phyloP scores from a whole-genome alignment of 306 rosid genomes.

The Sesbania bispinosa region DNA sequence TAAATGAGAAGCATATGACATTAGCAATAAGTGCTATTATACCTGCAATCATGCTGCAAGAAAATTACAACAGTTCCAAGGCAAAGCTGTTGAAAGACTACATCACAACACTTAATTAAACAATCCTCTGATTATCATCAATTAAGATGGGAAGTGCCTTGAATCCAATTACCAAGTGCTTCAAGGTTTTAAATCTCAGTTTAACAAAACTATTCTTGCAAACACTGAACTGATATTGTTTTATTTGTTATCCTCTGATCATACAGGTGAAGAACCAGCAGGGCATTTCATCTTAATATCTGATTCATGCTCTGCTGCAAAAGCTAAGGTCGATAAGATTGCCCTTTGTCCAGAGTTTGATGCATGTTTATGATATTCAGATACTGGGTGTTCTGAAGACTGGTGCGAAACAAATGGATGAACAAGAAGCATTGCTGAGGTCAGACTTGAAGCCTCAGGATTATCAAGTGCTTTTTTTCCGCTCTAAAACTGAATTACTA shows the following conservation, averaged over 20 bases:
- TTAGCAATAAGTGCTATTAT: background rate
- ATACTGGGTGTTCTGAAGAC: slow-evolving; percentile 38
- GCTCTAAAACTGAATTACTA: slow-evolving; percentile 29
- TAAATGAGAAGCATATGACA: slow-evolving; percentile 9
- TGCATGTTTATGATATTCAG: slow-evolving; percentile 41
- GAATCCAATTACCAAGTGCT: slow-evolving; percentile 5
- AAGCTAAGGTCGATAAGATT: slow-evolving; percentile 60
- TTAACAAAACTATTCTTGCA: slow-evolving; percentile 15
- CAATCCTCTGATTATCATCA: background rate
- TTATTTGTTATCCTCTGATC: slow-evolving; percentile 17
- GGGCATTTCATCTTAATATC: slow-evolving; percentile 38
- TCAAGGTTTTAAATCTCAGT: background rate
- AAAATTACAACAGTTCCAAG: slow-evolving; percentile 3
- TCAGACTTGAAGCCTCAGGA: slow-evolving; percentile 30
- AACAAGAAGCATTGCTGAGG: slow-evolving; percentile 26
- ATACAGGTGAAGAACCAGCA: background rate
- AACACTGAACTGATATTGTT: slow-evolving; percentile 11
- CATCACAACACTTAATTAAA: background rate
- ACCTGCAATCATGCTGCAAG: slow-evolving; percentile 23
- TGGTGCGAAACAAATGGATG: slow-evolving; percentile 38
- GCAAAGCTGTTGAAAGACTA: background rate
- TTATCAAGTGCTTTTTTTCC: slow-evolving; percentile 20
- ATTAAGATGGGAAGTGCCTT: background rate
- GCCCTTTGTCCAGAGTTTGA: slow-evolving; percentile 54
- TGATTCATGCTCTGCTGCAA: slow-evolving; percentile 65